These are phyloP conservation scores for Boechera stricta DNA, from an alignment of 345 rosid species.

Conservation along the genomic window DNA sequence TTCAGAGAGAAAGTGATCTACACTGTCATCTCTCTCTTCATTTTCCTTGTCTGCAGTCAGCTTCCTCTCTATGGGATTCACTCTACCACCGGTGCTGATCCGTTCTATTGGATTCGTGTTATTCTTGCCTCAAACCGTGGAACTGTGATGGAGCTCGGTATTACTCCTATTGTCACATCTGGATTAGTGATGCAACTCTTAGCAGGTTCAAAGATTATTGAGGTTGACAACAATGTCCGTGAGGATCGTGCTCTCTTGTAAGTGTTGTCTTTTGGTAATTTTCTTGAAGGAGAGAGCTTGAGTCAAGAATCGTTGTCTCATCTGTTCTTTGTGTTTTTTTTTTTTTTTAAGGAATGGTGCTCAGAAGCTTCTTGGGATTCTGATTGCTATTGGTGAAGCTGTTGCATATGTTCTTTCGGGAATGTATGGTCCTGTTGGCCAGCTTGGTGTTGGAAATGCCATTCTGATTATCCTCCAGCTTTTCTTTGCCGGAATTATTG, in stretches of 20 bases:
- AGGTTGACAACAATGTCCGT: conserved; percentile 78
- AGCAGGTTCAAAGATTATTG: conserved; percentile 78
- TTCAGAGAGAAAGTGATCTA: conserved; percentile 80
- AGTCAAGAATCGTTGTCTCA: not conserved
- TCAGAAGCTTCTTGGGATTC: conserved; percentile 70
- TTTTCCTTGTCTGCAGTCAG: conserved; percentile 79
- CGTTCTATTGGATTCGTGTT: conserved; percentile 84
- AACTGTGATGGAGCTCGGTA: conserved; percentile 87
- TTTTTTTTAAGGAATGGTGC: conserved; percentile 59
- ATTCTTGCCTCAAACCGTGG: conserved; percentile 81
- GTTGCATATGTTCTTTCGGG: conserved; percentile 68
- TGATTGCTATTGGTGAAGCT: conserved; percentile 73
- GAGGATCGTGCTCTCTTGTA: conserved; percentile 82
- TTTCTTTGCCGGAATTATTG: conserved; percentile 65
- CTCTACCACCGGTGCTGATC: conserved; percentile 78
- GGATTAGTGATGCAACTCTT: conserved; percentile 80
- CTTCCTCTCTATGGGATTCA: conserved; percentile 78
- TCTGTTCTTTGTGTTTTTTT: not conserved
- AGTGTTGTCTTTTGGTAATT: conserved; percentile 35
- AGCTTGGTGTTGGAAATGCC: conserved; percentile 73
- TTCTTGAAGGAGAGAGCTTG: not conserved
- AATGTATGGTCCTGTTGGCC: conserved; percentile 69
- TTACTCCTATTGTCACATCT: conserved; percentile 81
- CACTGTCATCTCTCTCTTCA: conserved; percentile 77
- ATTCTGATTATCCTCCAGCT: conserved; percentile 44